Evolutionary conservation across 305 asterid genomes (phyloP), one percentile per base, ranked within the genome.

Genomic region (Fraxinus velutina): DNA sequence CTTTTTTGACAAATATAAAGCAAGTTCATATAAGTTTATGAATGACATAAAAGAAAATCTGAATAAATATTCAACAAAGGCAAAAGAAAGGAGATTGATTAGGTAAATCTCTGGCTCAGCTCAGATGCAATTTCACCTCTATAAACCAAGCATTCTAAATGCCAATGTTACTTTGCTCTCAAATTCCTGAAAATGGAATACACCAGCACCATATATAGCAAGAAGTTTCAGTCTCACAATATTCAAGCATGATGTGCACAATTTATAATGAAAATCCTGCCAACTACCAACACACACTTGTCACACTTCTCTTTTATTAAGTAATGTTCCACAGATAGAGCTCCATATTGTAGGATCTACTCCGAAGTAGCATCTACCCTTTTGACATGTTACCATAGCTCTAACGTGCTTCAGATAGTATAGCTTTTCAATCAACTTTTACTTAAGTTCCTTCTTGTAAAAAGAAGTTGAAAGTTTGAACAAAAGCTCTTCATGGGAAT

Each of bases 381-480:
- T 27, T 22, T 44, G 30, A 55, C 66, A 57, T 24, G 17, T 36
- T 29, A 81, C 80, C 70, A 71, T 70, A 77, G 33, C 70, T 70
- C 73, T 24, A 32, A 50, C 75, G 17, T 33, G 78, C 27, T 77
- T 75, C 84, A 62, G 68, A 33, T 33, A 64, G 32, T 29, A 77
- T 77, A 77, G 50, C 47, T 78, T 32, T 77, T 73, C 39, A 34
- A n/a, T 37, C 32, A 39, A 81, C 64, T 37, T 33, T n/a, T 57
- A 17, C 75, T 36, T 37, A 62, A 78, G 79, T 36, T 70, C n/a
- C 72, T 77, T 33, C 78, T 33, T 37, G 68, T 47, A 34, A 76
- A 79, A 75, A 66, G 70, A 76, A 62, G n/a, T 47, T 44, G 75
- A 44, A 55, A 55, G 66, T 55, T 17, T 5, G 66, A 55, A 55